phyloP scores from a whole-genome alignment of 106 monocot genomes.

The Allium fistulosum region DNA sequence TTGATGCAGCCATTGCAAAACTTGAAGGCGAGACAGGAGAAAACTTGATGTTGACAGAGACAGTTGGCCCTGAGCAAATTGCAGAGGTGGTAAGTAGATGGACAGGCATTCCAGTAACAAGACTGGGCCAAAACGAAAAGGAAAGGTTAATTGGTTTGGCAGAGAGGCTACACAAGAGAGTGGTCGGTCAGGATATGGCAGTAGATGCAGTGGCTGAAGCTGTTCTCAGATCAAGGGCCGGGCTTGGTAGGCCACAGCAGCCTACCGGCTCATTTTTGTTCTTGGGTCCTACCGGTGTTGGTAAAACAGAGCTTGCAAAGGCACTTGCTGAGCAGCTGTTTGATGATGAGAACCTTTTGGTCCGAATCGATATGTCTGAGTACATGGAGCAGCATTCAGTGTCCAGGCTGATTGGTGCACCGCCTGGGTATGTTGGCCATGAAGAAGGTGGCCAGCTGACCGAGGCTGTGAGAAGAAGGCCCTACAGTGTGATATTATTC shows the following conservation, averaged over 20 bases:
- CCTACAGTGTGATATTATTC: slow-evolving; percentile 55
- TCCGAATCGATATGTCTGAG: slow-evolving; percentile 90
- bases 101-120: slow-evolving; percentile 91
- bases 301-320: slow-evolving; percentile 97
- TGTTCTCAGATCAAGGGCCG: slow-evolving; percentile 81
- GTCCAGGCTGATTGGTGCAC: slow-evolving; percentile 77
- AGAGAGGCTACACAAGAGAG: slow-evolving; percentile 69
- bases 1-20: slow-evolving; percentile 70
- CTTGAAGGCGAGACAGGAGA: slow-evolving; percentile 64
- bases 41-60: slow-evolving; percentile 82
- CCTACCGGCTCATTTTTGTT: slow-evolving; percentile 91
- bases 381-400: slow-evolving; percentile 98
- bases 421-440: slow-evolving; percentile 82
- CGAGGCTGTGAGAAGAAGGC: slow-evolving; percentile 56
- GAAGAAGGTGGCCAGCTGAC: slow-evolving; percentile 72
- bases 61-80: slow-evolving; percentile 80
- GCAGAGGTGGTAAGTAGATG: slow-evolving; percentile 89
- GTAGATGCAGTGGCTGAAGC: slow-evolving; percentile 83
- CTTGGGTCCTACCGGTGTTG: slow-evolving; percentile 81
- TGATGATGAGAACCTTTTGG: slow-evolving; percentile 71
- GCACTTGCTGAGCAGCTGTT: slow-evolving; percentile 87
- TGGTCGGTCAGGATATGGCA: slow-evolving; percentile 77
- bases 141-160: slow-evolving; percentile 67
- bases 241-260: slow-evolving; percentile 75
- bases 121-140: slow-evolving; percentile 90